Percentiles rank a stretch among this genome's conserved stretches.
Conservation (phyloP, 2,329 filamentous ascomycete species). For the Paecilomyces sp. region DNA sequence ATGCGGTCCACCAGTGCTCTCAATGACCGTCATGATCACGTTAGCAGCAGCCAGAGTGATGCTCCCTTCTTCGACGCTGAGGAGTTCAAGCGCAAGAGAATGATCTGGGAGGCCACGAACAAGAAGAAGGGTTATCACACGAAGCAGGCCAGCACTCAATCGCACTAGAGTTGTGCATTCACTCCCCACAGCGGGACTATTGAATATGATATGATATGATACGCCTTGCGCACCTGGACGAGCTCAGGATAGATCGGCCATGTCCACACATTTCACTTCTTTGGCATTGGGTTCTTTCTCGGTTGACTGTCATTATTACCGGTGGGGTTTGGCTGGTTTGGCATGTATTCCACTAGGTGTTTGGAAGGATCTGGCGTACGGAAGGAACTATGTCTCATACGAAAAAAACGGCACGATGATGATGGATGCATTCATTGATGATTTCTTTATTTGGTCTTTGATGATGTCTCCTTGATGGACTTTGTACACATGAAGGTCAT, state of each 20-base stretch:
- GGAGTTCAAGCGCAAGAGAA: slow-evolving; percentile 40
- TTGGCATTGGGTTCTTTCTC: neutral
- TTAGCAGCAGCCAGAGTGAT: slow-evolving; percentile 22
- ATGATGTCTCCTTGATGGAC: neutral
- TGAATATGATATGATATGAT: neutral
- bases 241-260: neutral
- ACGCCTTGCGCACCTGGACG: neutral
- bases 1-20: slow-evolving; percentile 51
- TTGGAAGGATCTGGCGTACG: neutral
- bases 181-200: neutral
- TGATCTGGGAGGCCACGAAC: slow-evolving; percentile 41
- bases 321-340: neutral
- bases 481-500: neutral
- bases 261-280: neutral
- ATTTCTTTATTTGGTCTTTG: neutral
- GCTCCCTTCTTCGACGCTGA: slow-evolving; percentile 42
- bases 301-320: neutral
- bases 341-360: neutral
- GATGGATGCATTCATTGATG: neutral
- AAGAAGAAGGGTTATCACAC: slow-evolving; percentile 22
- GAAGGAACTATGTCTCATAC: neutral
- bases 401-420: neutral
- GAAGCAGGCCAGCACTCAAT: slow-evolving; percentile 14
- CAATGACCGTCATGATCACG: slow-evolving; percentile 33
- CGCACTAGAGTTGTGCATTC: slow-evolving; percentile 4